Percentiles rank a stretch among this genome's conserved stretches.
Evolutionary conservation across 164 flowering plant genomes (phyloP).

Genomic region (Vitis rotundifolia): DNA sequence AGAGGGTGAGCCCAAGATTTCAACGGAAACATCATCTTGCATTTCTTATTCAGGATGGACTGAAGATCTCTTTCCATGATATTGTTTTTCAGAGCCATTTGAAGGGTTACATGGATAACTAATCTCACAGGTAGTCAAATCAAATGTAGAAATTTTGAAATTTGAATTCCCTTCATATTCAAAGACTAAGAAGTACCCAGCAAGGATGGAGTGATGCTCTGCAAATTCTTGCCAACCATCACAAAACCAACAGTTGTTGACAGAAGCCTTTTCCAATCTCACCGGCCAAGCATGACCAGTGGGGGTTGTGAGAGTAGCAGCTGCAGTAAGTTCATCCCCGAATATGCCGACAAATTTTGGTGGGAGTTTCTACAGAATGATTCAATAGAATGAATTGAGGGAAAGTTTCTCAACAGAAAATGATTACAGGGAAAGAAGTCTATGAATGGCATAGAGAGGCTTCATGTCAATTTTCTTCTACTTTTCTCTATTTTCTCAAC

Average conservation of each 20-base stretch:
- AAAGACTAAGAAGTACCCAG: slow-evolving; percentile 34
- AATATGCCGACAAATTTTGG: slow-evolving; percentile 28
- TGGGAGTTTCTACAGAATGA: slow-evolving; percentile 40
- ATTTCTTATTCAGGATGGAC: neutral
- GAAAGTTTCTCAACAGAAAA: neutral
- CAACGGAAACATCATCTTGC: no score
- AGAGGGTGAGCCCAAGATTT: no score
- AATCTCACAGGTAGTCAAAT: slow-evolving; percentile 31
- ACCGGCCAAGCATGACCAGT: slow-evolving; percentile 34
- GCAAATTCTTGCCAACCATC: slow-evolving; percentile 39
- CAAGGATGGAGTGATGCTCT: slow-evolving; percentile 28
- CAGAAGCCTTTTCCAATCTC: slow-evolving; percentile 20
- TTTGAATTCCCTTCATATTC: slow-evolving; percentile 37
- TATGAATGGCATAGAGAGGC: neutral
- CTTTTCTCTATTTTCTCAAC: no score
- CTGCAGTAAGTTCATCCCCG: slow-evolving; percentile 25
- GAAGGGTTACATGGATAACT: slow-evolving; percentile 12
- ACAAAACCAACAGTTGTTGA: slow-evolving; percentile 31
- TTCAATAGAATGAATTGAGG: no score
- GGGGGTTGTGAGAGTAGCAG: slow-evolving; percentile 30
- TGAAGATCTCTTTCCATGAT: neutral
- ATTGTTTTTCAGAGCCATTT: neutral
- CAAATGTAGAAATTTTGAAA: slow-evolving; percentile 32
- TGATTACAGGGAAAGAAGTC: neutral
- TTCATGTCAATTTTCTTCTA: no score